phyloP scores from a whole-genome alignment of 805 yeast genomes.

The Lipomyces kockii region DNA sequence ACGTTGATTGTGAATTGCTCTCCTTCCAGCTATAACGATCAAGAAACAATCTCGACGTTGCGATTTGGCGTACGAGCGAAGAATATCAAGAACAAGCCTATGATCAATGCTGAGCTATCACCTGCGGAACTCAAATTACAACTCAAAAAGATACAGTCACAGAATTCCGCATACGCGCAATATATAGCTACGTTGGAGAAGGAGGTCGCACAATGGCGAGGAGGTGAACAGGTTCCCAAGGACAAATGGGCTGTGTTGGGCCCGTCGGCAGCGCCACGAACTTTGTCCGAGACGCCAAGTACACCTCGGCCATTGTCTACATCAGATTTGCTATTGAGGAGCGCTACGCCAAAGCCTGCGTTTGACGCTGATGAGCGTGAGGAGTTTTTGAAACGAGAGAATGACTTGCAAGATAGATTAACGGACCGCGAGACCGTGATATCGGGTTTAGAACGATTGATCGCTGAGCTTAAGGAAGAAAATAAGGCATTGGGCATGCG shows the following conservation, averaged over 20 bases:
- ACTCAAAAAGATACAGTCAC: constrained; percentile 47
- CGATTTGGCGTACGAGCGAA: constrained; percentile 78
- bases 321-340: constrained; percentile 11
- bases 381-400: constrained; percentile 43
- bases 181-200: constrained; percentile 51
- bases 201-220: constrained; percentile 49
- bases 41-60: constrained; percentile 72
- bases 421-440: constrained; percentile 41
- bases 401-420: constrained; percentile 44
- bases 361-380: constrained; percentile 33
- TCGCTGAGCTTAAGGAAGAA: constrained; percentile 24
- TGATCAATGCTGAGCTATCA: constrained; percentile 63
- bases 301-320: constrained; percentile 15
- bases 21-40: constrained; percentile 58
- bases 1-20: constrained; percentile 76
- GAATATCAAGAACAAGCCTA: constrained; percentile 65
- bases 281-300: constrained; percentile 11
- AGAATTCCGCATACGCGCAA: constrained; percentile 34
- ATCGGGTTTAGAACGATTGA: constrained; percentile 31
- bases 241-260: constrained; percentile 40
- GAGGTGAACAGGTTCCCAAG: constrained; percentile 43
- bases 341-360: constrained; percentile 15
- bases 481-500: constrained; percentile 14
- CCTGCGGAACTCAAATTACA: constrained; percentile 52
- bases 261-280: constrained; percentile 3